Conservation (phyloP, 805 yeast species). For the Starmerella riodocensis region DNA sequence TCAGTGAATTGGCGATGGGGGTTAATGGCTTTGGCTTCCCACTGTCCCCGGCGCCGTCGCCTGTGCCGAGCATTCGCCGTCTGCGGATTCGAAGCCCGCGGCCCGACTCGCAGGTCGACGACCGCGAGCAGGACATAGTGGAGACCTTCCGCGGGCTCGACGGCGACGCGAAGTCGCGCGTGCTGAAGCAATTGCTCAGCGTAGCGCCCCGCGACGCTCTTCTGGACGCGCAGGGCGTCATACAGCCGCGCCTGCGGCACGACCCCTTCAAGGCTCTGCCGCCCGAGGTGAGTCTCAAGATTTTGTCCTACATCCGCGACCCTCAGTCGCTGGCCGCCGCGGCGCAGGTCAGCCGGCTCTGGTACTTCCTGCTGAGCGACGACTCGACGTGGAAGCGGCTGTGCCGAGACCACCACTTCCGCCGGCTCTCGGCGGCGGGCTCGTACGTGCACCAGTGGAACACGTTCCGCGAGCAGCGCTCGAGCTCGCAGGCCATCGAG, state of each 20-base stretch:
- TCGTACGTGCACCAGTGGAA: conserved; percentile 19
- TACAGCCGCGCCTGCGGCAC: conserved; percentile 29
- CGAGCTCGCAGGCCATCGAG: conserved; percentile 12
- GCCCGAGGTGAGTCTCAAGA: conserved; percentile 65
- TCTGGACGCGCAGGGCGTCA: conserved; percentile 21
- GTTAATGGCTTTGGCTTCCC: conserved; percentile 8
- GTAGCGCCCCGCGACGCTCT: conserved; percentile 23
- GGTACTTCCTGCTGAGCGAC: conserved; percentile 40
- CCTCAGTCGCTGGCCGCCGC: conserved; percentile 74
- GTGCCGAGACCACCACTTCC: conserved; percentile 28
- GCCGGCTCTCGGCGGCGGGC: conserved; percentile 29
- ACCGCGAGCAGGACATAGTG: conserved; percentile 6
- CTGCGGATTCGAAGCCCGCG: conserved; percentile 6
- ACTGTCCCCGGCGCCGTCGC: conserved; percentile 26
- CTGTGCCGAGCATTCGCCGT: conserved; percentile 19
- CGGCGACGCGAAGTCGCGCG: conserved; percentile 14
- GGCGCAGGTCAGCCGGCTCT: conserved; percentile 75
- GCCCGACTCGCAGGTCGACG: not conserved
- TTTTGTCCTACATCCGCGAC: conserved; percentile 76
- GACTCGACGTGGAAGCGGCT: conserved; percentile 33
- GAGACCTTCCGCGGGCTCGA: conserved; percentile 17
- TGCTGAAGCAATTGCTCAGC: conserved; percentile 21
- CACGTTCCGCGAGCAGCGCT: conserved; percentile 6
- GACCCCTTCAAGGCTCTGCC: conserved; percentile 47
- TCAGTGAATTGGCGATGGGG: not conserved